Evolutionary conservation across 2,329 filamentous ascomycete genomes (phyloP).

Genomic region (Stachybotrys chartarum): DNA sequence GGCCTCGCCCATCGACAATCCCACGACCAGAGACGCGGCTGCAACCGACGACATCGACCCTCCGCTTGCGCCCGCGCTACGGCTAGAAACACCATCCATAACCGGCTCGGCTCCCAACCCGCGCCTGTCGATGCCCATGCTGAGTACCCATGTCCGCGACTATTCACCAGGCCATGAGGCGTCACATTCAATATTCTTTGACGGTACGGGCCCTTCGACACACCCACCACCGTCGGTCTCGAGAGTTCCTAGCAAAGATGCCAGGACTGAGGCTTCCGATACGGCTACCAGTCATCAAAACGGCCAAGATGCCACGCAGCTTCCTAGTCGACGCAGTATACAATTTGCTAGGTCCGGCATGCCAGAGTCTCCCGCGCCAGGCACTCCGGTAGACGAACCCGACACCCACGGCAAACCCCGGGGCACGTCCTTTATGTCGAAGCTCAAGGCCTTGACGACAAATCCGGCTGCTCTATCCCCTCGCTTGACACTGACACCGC

Average conservation of each 20-base stretch:
- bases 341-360: constrained; percentile 63
- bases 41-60: background rate
- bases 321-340: constrained; percentile 50
- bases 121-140: background rate
- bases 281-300: background rate
- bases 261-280: background rate
- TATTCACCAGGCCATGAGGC: background rate
- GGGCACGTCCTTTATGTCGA: constrained; percentile 66
- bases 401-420: constrained; percentile 52
- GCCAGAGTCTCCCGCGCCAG: constrained; percentile 43
- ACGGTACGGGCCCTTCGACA: background rate
- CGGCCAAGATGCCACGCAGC: background rate
- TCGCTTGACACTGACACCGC: constrained; percentile 25
- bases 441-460: constrained; percentile 65
- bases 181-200: background rate
- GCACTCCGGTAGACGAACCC: constrained; percentile 61
- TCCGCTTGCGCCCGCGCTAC: background rate
- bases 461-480: constrained; percentile 40
- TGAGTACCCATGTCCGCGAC: background rate
- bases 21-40: background rate
- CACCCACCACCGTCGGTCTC: background rate
- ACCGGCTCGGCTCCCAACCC: background rate
- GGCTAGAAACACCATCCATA: background rate
- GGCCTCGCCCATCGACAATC: background rate
- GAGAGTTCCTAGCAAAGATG: background rate